Conservation (phyloP, 2,329 filamentous ascomycete genomes). For the Colletotrichum tofieldiae region DNA sequence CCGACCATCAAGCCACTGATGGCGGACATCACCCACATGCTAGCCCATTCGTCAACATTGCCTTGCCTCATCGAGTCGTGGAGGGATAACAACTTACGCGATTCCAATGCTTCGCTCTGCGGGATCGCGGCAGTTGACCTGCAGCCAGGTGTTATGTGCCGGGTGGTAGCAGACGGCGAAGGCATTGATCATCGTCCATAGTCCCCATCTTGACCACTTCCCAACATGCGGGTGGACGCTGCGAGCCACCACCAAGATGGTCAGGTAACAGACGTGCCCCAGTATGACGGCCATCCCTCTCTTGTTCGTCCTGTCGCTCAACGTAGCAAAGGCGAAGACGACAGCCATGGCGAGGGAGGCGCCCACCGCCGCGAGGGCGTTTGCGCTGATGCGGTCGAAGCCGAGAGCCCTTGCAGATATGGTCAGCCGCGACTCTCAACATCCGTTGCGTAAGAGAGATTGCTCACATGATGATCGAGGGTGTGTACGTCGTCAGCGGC, state of each 20-base stretch:
- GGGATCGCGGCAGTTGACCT: constrained; percentile 64
- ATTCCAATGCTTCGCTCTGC: constrained; percentile 65
- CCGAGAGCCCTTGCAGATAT: constrained; percentile 55
- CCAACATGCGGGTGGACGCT: constrained; percentile 59
- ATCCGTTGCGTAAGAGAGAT: background rate
- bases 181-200: constrained; percentile 67
- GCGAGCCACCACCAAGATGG: constrained; percentile 59
- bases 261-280: constrained; percentile 62
- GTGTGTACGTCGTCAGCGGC: constrained; percentile 67
- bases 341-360: constrained; percentile 62
- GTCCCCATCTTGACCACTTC: constrained; percentile 64
- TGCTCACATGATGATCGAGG: constrained; percentile 59
- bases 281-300: constrained; percentile 61
- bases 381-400: constrained; percentile 62
- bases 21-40: constrained; percentile 66
- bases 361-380: constrained; percentile 62
- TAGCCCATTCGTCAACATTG: constrained; percentile 21
- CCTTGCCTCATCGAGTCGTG: background rate
- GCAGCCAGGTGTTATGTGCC: constrained; percentile 67
- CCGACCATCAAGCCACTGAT: constrained; percentile 67
- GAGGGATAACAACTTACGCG: constrained; percentile 53
- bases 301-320: constrained; percentile 63
- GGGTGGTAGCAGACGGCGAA: constrained; percentile 70
- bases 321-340: constrained; percentile 63
- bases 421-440: background rate